Percentiles rank a stretch among this genome's conserved stretches.
These are phyloP conservation scores for Chenopodium suecicum DNA, from an alignment of 148 eudicot species.

Conservation along the genomic window DNA sequence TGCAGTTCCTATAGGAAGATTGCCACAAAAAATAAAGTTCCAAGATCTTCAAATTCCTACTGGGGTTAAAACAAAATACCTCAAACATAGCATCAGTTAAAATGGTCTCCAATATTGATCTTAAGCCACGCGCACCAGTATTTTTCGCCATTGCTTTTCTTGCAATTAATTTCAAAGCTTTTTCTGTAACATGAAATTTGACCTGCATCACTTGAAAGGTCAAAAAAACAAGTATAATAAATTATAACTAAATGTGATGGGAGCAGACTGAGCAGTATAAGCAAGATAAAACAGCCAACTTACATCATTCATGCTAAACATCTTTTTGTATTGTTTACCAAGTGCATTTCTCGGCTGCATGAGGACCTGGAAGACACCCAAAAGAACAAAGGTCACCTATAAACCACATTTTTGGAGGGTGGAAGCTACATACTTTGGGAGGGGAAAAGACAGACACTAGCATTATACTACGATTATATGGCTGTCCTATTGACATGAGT, in stretches of 20 bases:
- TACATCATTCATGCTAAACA: slow-evolving; percentile 96
- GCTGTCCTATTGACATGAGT: too few species aligned
- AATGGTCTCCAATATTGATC: slow-evolving; percentile 81
- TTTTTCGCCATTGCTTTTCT: slow-evolving; percentile 76
- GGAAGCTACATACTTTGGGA: slow-evolving; percentile 35
- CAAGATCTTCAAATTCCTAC: background rate
- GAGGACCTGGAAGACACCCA: slow-evolving; percentile 57
- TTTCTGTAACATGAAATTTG: slow-evolving; percentile 74
- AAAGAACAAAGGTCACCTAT: background rate
- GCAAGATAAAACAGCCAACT: slow-evolving; percentile 30
- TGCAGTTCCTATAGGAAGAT: background rate
- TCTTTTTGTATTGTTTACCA: slow-evolving; percentile 89
- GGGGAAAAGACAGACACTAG: too few species aligned
- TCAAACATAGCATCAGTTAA: slow-evolving; percentile 91
- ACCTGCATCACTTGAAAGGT: slow-evolving; percentile 48
- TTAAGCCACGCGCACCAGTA: slow-evolving; percentile 93
- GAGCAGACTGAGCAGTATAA: slow-evolving; percentile 4
- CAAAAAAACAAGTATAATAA: background rate
- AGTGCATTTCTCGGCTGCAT: slow-evolving; percentile 95
- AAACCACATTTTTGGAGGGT: slow-evolving; percentile 13
- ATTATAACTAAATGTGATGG: background rate
- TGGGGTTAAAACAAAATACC: slow-evolving; percentile 39
- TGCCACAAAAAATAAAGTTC: background rate
- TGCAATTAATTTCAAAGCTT: slow-evolving; percentile 79
- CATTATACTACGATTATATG: too few species aligned